phyloP scores from a whole-genome alignment of 1,139 yeast genomes.

The Meyerozyma guilliermondii region DNA sequence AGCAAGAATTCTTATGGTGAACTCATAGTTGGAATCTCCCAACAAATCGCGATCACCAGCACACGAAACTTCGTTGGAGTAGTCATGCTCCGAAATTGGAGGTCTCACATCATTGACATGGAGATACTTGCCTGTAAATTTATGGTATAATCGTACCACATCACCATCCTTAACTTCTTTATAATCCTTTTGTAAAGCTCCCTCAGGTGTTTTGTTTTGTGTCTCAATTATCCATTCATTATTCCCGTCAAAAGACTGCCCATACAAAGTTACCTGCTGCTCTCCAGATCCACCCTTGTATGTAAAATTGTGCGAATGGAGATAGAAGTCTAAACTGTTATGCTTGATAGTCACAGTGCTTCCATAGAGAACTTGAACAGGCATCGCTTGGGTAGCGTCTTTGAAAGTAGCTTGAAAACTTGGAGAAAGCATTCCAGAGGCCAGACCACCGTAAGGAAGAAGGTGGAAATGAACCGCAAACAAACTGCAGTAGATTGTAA shows the following conservation, averaged over 20 bases:
- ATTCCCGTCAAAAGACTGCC: slow-evolving; percentile 44
- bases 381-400: slow-evolving; percentile 36
- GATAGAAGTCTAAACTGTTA: slow-evolving; percentile 52
- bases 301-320: slow-evolving; percentile 58
- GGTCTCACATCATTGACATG: slow-evolving; percentile 60
- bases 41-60: slow-evolving; percentile 45
- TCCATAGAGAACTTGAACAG: slow-evolving; percentile 57
- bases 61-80: slow-evolving; percentile 68
- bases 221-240: slow-evolving; percentile 68
- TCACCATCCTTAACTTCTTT: slow-evolving; percentile 45
- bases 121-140: slow-evolving; percentile 52
- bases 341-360: slow-evolving; percentile 66
- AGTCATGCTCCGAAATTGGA: slow-evolving; percentile 77
- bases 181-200: slow-evolving; percentile 24
- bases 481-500: slow-evolving; percentile 40
- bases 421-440: slow-evolving; percentile 49
- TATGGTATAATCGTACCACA: slow-evolving; percentile 57
- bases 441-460: slow-evolving; percentile 46
- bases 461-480: slow-evolving; percentile 47
- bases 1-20: slow-evolving; percentile 37
- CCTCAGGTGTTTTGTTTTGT: slow-evolving; percentile 25
- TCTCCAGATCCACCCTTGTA: slow-evolving; percentile 54
- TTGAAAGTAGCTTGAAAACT: slow-evolving; percentile 51
- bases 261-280: slow-evolving; percentile 67
- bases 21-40: slow-evolving; percentile 51